Evolutionary conservation across 2,329 filamentous ascomycete species (phyloP), one percentile per base, ranked within the genome.

Genomic region (Aspergillus carbonarius): DNA sequence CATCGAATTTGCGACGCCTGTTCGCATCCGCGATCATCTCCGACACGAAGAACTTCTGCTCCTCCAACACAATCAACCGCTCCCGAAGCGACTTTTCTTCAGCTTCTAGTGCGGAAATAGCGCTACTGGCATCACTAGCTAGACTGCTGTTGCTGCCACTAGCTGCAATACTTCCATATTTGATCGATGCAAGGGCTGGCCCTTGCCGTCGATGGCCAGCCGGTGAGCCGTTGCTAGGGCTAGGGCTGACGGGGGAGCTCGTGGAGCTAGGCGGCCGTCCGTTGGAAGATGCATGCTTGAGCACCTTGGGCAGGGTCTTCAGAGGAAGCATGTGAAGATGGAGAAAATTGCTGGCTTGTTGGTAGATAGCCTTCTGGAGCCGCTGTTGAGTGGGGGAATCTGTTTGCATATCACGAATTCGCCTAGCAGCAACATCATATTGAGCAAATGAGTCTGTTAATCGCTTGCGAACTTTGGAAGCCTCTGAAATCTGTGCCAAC

Each of bases 301-400:
- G 79, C 63, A 92, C 79, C 42, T 86, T 85, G 0, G 89, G 89
- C 0, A 92, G 79, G 27, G 85, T 85, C 71, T 91, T 96, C 13
- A 97, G 79, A 0, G 93, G 92, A 8, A 97, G 82, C 91, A 97
- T 96, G 69, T 97, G 91, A 4, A 92, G 83, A 69, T 96, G 92
- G 4, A 97, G 78, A 68, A 97, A 97, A 50, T 84, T 84, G 54
- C 88, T 92, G 1, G 92, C 91, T 65, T 93, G 89, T 37, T 89
- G 84, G 67, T 96, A 92, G 12, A 97, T 87, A 3, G 91, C 88
- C 68, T 88, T 89, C 68, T 96, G 93, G 4, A 97, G 79, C 47
- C 84, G 84, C 58, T 86, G 78, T 70, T 96, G 92, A 0, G 90
- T 87, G 0, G 86, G 81, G 50, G 85, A 93, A 4, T 86, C 79